Evolutionary conservation across 305 asterid genomes (phyloP).

Genomic region (Fraxinus platypoda): DNA sequence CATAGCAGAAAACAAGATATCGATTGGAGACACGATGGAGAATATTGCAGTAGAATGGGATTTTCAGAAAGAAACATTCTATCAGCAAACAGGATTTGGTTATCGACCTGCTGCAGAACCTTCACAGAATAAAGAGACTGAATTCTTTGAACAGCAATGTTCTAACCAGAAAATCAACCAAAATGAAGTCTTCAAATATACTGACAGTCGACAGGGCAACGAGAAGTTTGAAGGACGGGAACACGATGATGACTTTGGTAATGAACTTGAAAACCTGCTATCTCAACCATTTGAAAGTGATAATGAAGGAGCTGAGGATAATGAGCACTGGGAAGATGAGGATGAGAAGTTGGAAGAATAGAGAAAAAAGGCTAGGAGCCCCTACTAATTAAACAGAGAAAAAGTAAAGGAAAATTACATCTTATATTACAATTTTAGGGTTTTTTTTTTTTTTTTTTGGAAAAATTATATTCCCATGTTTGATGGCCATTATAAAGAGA

Average conservation of each 20-base stretch:
- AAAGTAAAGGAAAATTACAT: too few species aligned
- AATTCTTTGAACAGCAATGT: slow-evolving; percentile 13
- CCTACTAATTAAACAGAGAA: neutral
- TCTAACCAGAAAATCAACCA: slow-evolving; percentile 14
- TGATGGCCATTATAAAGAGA: too few species aligned
- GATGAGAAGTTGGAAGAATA: neutral
- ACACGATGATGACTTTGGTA: slow-evolving; percentile 41
- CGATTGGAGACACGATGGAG: slow-evolving; percentile 62
- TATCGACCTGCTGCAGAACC: slow-evolving; percentile 20
- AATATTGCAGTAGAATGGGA: slow-evolving; percentile 61
- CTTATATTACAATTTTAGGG: too few species aligned
- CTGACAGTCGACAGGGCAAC: slow-evolving; percentile 7
- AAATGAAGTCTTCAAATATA: slow-evolving; percentile 19
- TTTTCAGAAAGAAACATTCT: slow-evolving; percentile 53
- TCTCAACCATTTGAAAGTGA: slow-evolving; percentile 32
- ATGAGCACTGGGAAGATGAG: slow-evolving; percentile 6
- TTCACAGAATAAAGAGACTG: slow-evolving; percentile 20
- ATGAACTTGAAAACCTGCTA: slow-evolving; percentile 53
- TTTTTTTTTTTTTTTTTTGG: too few species aligned
- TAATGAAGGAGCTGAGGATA: slow-evolving; percentile 23
- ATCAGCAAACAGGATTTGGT: slow-evolving; percentile 45
- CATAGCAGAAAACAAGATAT: slow-evolving; percentile 48
- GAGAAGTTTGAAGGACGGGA: slow-evolving; percentile 27
- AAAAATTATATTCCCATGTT: too few species aligned
- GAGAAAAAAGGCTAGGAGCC: neutral